These are phyloP conservation scores for Trichoderma guizhouense DNA, from an alignment of 2,329 filamentous ascomycete species.

Conservation along the genomic window DNA sequence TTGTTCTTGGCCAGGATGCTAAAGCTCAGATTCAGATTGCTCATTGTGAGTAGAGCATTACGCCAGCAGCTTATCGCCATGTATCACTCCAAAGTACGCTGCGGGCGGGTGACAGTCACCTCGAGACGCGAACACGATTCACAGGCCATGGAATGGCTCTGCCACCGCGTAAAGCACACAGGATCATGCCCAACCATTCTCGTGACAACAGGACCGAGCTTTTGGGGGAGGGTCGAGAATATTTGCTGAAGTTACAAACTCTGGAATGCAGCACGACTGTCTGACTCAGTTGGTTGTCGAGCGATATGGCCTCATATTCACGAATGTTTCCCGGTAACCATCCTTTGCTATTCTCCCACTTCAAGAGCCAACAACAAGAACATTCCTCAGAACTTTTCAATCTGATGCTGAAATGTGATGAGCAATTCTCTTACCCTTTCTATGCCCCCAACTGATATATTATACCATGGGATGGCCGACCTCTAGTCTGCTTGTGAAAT, in stretches of 20 bases:
- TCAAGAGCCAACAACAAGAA: background rate
- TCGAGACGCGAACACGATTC: background rate
- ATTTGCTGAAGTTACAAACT: background rate
- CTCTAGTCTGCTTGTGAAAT: background rate
- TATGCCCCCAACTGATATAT: background rate
- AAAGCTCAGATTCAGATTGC: background rate
- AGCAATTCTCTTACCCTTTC: background rate
- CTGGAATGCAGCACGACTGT: conserved; percentile 5
- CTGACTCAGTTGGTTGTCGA: background rate
- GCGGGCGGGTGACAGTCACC: background rate
- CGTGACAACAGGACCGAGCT: background rate
- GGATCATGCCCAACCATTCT: background rate
- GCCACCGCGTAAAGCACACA: background rate
- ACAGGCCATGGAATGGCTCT: background rate
- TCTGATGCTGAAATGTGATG: background rate
- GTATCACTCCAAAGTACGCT: background rate
- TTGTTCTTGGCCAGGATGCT: background rate
- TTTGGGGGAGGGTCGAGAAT: background rate
- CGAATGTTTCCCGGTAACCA: background rate
- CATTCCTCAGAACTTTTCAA: background rate
- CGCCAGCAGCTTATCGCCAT: background rate
- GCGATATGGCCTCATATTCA: background rate
- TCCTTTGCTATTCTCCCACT: background rate
- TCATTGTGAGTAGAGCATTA: background rate
- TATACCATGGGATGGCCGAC: background rate